These are phyloP conservation scores for Beauveria sp. DNA, from an alignment of 2,329 filamentous ascomycete genomes.

Conservation along the genomic window DNA sequence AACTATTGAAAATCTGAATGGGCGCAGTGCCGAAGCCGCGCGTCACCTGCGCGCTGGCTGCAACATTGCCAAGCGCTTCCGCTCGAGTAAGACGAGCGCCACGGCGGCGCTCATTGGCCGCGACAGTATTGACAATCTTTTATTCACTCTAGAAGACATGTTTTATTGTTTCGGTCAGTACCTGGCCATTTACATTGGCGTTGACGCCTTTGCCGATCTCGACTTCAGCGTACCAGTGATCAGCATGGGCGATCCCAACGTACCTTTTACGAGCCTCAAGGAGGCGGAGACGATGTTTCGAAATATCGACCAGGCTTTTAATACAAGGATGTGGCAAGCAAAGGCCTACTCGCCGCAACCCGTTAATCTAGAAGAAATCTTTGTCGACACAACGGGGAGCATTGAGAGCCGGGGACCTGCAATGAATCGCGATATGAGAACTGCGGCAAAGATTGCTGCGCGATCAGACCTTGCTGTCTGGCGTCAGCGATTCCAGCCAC, in stretches of 20 bases:
- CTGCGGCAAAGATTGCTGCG: not conserved
- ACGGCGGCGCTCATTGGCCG: not conserved
- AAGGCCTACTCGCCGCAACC: slow-evolving; percentile 10
- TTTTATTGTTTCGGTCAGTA: slow-evolving; percentile 14
- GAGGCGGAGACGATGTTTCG: slow-evolving; percentile 14
- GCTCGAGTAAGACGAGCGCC: not conserved
- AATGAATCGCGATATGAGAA: not conserved
- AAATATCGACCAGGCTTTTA: not conserved
- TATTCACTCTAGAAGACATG: slow-evolving; percentile 9
- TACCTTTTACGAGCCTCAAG: slow-evolving; percentile 5
- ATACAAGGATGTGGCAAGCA: not conserved
- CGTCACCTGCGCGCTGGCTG: slow-evolving; percentile 17
- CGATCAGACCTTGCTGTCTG: not conserved
- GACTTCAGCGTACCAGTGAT: slow-evolving; percentile 2
- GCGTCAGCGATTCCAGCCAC: not conserved
- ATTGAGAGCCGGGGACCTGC: not conserved
- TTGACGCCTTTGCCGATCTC: slow-evolving; percentile 13
- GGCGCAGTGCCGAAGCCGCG: slow-evolving; percentile 17
- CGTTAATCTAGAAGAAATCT: not conserved
- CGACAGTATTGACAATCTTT: not conserved
- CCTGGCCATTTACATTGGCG: slow-evolving; percentile 15
- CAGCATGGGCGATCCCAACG: not conserved
- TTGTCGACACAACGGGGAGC: not conserved
- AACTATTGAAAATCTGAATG: slow-evolving; percentile 17
- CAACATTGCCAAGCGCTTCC: slow-evolving; percentile 12